These are phyloP conservation scores for Lenzites betulinus DNA, from an alignment of 768 basidiomycete species.

Conservation along the genomic window DNA sequence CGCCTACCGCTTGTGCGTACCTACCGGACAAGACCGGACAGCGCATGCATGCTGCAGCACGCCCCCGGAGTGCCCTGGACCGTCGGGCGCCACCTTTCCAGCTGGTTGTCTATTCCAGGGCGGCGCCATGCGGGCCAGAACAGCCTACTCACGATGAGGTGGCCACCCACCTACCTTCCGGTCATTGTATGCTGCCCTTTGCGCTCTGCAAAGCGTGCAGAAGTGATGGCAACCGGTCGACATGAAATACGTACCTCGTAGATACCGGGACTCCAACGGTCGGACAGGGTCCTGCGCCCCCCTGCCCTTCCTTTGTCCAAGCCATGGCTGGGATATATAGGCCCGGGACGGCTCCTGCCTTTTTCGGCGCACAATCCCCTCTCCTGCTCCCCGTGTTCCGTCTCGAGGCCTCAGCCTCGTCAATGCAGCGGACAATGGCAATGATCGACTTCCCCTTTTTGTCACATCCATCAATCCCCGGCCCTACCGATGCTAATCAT, in stretches of 20 bases:
- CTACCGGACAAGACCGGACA: background rate
- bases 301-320: slow-evolving; percentile 5
- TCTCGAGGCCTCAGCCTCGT: slow-evolving; percentile 9
- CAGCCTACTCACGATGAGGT: too few relatives aligned
- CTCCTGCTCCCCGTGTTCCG: background rate
- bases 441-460: slow-evolving; percentile 10
- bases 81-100: background rate
- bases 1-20: background rate
- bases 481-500: slow-evolving; percentile 6
- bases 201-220: too few relatives aligned
- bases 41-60: background rate
- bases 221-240: too few relatives aligned
- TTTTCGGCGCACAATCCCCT: slow-evolving; percentile 17
- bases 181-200: too few relatives aligned
- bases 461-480: slow-evolving; percentile 11
- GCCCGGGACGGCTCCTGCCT: background rate
- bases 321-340: slow-evolving; percentile 1
- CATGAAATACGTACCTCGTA: background rate
- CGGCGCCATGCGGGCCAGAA: too few relatives aligned
- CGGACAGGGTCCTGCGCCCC: background rate
- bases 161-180: too few relatives aligned
- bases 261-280: too few relatives aligned
- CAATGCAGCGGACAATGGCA: slow-evolving; percentile 19
- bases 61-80: too few relatives aligned
- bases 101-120: too few relatives aligned